Evolutionary conservation across 2,329 filamentous ascomycete species (phyloP).

Genomic region (Microdochium nivale): DNA sequence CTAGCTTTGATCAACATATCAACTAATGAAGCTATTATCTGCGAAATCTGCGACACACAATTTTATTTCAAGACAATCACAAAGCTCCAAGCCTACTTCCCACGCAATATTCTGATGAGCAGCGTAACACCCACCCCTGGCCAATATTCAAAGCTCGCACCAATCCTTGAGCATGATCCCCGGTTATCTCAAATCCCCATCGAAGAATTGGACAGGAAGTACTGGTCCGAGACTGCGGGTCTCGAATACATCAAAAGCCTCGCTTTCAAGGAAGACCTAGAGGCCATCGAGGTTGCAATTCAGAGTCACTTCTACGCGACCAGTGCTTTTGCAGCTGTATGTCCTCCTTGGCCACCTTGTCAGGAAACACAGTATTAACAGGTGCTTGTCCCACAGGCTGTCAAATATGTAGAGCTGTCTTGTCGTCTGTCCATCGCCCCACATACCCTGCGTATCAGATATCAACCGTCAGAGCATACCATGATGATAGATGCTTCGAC

Average conservation of each 20-base stretch:
- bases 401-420: conserved; percentile 72
- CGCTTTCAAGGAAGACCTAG: conserved; percentile 72
- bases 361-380: conserved; percentile 7
- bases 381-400: conserved; percentile 39
- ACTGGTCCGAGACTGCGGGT: conserved; percentile 74
- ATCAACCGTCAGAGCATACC: conserved; percentile 79
- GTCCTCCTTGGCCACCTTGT: conserved; percentile 16
- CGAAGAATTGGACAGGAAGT: conserved; percentile 61
- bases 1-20: conserved; percentile 82
- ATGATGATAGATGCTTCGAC: conserved; percentile 95
- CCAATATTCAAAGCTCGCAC: conserved; percentile 39
- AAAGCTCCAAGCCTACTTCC: conserved; percentile 74
- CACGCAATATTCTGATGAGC: conserved; percentile 72
- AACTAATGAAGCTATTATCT: conserved; percentile 75
- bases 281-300: conserved; percentile 70
- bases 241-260: conserved; percentile 70
- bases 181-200: conserved; percentile 56
- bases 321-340: conserved; percentile 77
- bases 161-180: conserved; percentile 54
- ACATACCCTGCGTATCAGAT: conserved; percentile 79
- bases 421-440: conserved; percentile 60
- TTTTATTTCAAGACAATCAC: conserved; percentile 84
- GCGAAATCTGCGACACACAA: conserved; percentile 87
- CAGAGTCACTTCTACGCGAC: conserved; percentile 80
- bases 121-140: conserved; percentile 57